These are phyloP conservation scores for Solanum clarkiae DNA, from an alignment of 257 asterid species.

Conservation along the genomic window DNA sequence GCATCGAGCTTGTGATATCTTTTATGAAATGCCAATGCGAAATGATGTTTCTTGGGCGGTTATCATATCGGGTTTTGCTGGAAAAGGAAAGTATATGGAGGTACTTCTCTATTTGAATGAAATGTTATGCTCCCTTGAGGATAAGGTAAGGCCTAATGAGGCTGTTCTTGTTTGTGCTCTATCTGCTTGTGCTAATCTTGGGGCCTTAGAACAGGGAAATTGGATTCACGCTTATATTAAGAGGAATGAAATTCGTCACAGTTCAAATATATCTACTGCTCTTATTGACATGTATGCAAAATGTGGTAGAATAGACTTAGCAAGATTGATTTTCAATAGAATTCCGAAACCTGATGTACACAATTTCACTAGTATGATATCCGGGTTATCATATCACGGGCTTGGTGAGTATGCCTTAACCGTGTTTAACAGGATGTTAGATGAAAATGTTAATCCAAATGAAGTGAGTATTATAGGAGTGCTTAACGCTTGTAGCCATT, in stretches of 20 bases:
- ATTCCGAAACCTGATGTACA: slow-evolving; percentile 33
- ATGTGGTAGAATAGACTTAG: slow-evolving; percentile 56
- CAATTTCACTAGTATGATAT: slow-evolving; percentile 62
- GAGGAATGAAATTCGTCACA: slow-evolving; percentile 10
- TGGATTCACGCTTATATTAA: slow-evolving; percentile 43
- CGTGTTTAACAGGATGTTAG: slow-evolving; percentile 43
- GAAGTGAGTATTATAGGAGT: slow-evolving; percentile 52
- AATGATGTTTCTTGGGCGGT: slow-evolving; percentile 83
- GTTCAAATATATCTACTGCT: slow-evolving; percentile 45
- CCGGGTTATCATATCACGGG: slow-evolving; percentile 58
- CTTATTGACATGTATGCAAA: slow-evolving; percentile 83
- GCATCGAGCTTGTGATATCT: slow-evolving; percentile 31
- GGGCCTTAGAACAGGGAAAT: slow-evolving; percentile 56
- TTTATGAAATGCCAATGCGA: slow-evolving; percentile 41
- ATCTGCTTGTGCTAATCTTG: slow-evolving; percentile 79
- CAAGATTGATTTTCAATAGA: slow-evolving; percentile 30
- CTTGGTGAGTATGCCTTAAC: slow-evolving; percentile 43
- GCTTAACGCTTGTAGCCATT: slow-evolving; percentile 75
- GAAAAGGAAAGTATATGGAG: slow-evolving; percentile 33
- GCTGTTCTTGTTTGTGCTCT: slow-evolving; percentile 70
- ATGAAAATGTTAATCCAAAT: slow-evolving; percentile 40
- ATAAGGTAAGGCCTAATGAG: slow-evolving; percentile 48
- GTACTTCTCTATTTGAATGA: slow-evolving; percentile 36
- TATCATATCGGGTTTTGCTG: slow-evolving; percentile 53
- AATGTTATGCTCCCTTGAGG: slow-evolving; percentile 17